These are phyloP conservation scores for Kernera saxatilis DNA, from an alignment of 345 rosid genomes.

Conservation along the genomic window DNA sequence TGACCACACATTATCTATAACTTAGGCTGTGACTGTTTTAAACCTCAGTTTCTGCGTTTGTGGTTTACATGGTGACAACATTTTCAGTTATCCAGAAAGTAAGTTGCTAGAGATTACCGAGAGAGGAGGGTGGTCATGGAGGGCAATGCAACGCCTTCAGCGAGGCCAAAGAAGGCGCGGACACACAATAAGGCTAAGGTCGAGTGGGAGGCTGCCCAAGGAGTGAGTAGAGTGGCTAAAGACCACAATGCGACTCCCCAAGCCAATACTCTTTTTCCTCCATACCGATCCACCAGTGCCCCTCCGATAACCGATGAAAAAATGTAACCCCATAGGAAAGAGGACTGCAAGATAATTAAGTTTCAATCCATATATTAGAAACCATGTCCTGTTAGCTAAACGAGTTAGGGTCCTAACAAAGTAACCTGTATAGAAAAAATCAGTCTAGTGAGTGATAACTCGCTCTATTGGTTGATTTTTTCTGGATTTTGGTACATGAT, in stretches of 20 bases:
- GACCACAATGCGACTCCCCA: constrained; percentile 95
- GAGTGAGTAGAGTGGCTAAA: constrained; percentile 82
- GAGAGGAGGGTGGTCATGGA: constrained; percentile 80
- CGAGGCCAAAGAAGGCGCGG: constrained; percentile 85
- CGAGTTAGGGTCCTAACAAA: background rate
- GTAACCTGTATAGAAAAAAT: background rate
- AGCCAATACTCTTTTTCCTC: constrained; percentile 78
- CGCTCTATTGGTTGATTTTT: background rate
- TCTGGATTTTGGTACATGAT: background rate
- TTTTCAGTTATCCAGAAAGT: background rate
- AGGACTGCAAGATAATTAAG: constrained; percentile 47
- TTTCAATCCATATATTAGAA: background rate
- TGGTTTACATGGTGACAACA: background rate
- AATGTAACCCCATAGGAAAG: constrained; percentile 96
- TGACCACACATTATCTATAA: constrained; percentile 6
- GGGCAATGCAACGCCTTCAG: constrained; percentile 93
- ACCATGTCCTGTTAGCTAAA: background rate
- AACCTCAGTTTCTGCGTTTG: background rate
- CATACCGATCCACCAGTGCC: constrained; percentile 76
- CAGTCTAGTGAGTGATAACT: background rate
- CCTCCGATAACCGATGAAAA: constrained; percentile 89
- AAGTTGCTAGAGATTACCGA: constrained; percentile 36
- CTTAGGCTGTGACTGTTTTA: too few species aligned
- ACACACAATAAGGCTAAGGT: constrained; percentile 54
- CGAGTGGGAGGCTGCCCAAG: constrained; percentile 88